Percentiles rank a stretch among this genome's conserved stretches.
These are phyloP conservation scores for Fusarium graminum DNA, from an alignment of 2,329 filamentous ascomycete genomes.

Conservation along the genomic window DNA sequence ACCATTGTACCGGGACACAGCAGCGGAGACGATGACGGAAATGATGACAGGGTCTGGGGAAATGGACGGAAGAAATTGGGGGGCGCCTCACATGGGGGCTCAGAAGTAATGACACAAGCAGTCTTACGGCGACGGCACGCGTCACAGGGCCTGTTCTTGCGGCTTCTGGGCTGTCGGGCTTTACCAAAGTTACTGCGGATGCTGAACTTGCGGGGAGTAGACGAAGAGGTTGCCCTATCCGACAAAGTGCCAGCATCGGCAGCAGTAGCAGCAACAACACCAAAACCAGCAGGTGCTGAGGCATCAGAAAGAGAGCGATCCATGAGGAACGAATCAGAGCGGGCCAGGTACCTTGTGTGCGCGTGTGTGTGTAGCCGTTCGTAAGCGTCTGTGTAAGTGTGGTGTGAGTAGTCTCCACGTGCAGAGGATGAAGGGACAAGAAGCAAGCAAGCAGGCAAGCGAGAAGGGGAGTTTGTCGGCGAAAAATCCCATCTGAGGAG, in stretches of 20 bases:
- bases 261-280: background rate
- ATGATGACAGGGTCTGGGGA: background rate
- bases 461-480: conserved; percentile 29
- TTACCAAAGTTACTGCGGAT: conserved; percentile 59
- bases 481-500: conserved; percentile 24
- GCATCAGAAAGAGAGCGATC: conserved; percentile 13
- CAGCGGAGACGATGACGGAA: background rate
- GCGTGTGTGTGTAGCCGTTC: background rate
- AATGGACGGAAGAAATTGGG: background rate
- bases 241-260: background rate
- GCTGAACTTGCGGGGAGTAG: conserved; percentile 55
- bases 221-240: conserved; percentile 24
- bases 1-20: conserved; percentile 7
- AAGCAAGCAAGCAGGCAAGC: conserved; percentile 4
- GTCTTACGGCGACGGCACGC: conserved; percentile 61
- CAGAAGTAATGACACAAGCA: conserved; percentile 60
- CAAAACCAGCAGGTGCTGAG: background rate
- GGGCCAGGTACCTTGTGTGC: conserved; percentile 12
- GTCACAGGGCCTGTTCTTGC: conserved; percentile 62
- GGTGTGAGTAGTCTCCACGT: background rate
- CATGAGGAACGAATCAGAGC: conserved; percentile 7
- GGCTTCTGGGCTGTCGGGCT: conserved; percentile 57
- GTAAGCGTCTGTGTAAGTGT: background rate
- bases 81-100: conserved; percentile 58
- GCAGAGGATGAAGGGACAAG: conserved; percentile 1